Percentiles rank a stretch among this genome's conserved stretches.
These are phyloP conservation scores for Thalassiosira hispida DNA, from an alignment of 352 stramenopile species.

Conservation along the genomic window DNA sequence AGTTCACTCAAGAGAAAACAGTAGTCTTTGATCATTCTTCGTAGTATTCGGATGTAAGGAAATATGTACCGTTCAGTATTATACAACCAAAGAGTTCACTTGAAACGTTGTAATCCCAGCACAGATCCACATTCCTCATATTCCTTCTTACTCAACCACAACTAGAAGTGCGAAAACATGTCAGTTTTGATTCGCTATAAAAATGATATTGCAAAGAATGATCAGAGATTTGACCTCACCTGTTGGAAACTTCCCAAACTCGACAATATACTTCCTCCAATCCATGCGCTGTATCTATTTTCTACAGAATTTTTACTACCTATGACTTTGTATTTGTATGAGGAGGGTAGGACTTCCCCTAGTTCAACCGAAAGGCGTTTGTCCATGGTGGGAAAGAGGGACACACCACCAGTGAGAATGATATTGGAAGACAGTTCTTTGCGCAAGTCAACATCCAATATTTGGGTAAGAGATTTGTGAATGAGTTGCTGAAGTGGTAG, in stretches of 20 bases:
- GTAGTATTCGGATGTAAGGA: too few relatives aligned
- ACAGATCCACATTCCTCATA: constrained; percentile 74
- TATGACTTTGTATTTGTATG: constrained; percentile 73
- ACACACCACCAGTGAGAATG: constrained; percentile 64
- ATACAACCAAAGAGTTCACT: too few relatives aligned
- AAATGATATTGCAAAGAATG: background rate
- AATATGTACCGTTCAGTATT: too few relatives aligned
- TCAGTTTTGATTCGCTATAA: background rate
- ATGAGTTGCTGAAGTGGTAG: constrained; percentile 74
- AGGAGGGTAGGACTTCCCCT: constrained; percentile 50
- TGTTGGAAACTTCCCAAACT: constrained; percentile 82
- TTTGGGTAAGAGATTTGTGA: constrained; percentile 65
- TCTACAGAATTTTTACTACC: constrained; percentile 63
- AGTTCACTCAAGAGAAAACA: too few relatives aligned
- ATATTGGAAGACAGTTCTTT: constrained; percentile 77
- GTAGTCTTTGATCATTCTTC: too few relatives aligned
- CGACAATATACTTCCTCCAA: constrained; percentile 77
- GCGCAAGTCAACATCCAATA: constrained; percentile 71
- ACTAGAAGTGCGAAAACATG: constrained; percentile 4
- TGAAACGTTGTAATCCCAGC: constrained; percentile 22
- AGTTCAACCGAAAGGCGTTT: constrained; percentile 69
- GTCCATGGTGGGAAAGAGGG: constrained; percentile 66
- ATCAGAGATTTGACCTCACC: background rate
- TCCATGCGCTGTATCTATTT: constrained; percentile 69
- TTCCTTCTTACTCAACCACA: constrained; percentile 76